Evolutionary conservation across 2,329 filamentous ascomycete genomes (phyloP), one percentile per base, ranked within the genome.

Genomic region (Botrytis squamosa): DNA sequence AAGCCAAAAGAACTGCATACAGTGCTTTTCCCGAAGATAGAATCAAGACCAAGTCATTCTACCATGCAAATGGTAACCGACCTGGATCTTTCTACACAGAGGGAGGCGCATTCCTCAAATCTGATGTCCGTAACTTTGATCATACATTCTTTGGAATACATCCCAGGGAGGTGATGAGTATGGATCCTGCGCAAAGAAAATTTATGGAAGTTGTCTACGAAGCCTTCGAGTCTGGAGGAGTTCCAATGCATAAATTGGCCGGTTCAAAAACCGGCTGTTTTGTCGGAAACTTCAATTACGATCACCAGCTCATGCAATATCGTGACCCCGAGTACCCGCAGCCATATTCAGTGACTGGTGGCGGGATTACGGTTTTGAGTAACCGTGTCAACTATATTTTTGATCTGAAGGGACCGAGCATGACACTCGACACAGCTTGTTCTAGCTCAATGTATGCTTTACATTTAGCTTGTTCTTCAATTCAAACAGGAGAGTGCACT

Each of bases 361-460:
- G 49, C 16, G 72, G 70, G n/a, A 46, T 59, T 18, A 59, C 49
- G 0, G 46, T 75, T 20, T 60, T 75, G 2, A 67, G 64, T 22
- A 83, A 83, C 46, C 77, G 82, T 10, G 49, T 71, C 9, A 62
- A 40, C 14, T 62, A 71, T n/a, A 38, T 62, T 22, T 71, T 71
- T 22, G 55, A 71, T 33, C 44, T 71, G 8, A 29, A 55, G 9
- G 70, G 70, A 9, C 70, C 86, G 86, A 83, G 82, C 29, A 80
- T 85, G 75, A 84, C 83, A 6, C 80, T 86, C 20, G 82, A 86
- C 67, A 85, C 85, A n/a, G 85, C 83, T 36, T 86, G 84, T 77
- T 85, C 84, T 20, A 82, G 82, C 3, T 82, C 83, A 22, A 71
- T 86, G 46, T 80, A 82, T 3, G 82, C 82, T 5, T 76, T 86